A percentile compares a stretch with the other conserved stretches of the same genome.
These are phyloP conservation scores for Penicillium brevicompactum DNA, from an alignment of 2,329 filamentous ascomycete species.

Conservation along the genomic window DNA sequence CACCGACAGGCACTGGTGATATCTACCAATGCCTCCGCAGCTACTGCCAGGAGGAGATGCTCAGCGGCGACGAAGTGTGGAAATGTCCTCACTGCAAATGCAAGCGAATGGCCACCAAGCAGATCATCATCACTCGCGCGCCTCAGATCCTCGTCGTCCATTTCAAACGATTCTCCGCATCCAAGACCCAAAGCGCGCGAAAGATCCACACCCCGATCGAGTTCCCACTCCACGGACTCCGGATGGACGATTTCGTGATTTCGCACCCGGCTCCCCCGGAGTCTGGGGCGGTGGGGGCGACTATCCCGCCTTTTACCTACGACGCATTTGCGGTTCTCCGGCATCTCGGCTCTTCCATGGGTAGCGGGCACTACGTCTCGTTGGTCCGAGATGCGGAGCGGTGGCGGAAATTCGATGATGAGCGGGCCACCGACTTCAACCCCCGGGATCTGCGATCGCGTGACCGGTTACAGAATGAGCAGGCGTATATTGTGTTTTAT, in stretches of 20 bases:
- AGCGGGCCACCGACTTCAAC: constrained; percentile 57
- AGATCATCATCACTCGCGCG: constrained; percentile 73
- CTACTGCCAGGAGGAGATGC: constrained; percentile 67
- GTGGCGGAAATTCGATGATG: constrained; percentile 66
- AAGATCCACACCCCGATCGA: constrained; percentile 74
- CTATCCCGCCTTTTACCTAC: constrained; percentile 67
- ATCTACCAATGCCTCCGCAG: constrained; percentile 70
- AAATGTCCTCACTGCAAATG: constrained; percentile 74
- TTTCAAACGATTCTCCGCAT: constrained; percentile 70
- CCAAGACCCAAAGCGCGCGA: constrained; percentile 56
- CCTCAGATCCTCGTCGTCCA: constrained; percentile 78
- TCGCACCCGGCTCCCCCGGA: constrained; percentile 42
- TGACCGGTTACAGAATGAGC: constrained; percentile 62
- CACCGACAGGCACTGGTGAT: constrained; percentile 59
- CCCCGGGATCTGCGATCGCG: constrained; percentile 52
- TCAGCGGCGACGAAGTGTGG: constrained; percentile 69
- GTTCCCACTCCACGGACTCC: constrained; percentile 74
- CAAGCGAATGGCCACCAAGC: constrained; percentile 67
- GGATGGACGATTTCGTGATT: constrained; percentile 63
- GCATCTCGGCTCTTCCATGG: constrained; percentile 69
- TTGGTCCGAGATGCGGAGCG: constrained; percentile 64
- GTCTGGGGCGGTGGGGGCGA: constrained; percentile 46
- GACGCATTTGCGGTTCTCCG: constrained; percentile 84
- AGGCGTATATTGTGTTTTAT: constrained; percentile 69
- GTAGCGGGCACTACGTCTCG: constrained; percentile 78